Percentiles rank a stretch among this genome's conserved stretches.
phyloP scores from a whole-genome alignment of 805 yeast genomes.

The Barnettozyma californica region DNA sequence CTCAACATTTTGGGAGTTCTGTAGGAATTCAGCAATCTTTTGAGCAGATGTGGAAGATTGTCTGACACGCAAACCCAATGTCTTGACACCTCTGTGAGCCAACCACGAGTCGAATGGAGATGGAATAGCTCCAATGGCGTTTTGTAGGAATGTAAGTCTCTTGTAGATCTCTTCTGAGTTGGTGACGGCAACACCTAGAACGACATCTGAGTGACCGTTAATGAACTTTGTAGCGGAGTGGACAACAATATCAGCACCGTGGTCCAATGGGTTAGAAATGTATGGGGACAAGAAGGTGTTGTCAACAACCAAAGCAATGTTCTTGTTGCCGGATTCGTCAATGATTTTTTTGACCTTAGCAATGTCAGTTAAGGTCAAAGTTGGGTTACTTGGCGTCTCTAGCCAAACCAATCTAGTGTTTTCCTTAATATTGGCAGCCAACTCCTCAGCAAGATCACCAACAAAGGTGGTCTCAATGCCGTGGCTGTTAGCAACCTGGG shows the following conservation, averaged over 20 bases:
- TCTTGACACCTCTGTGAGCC: constrained; percentile 88
- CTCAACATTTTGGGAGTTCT: constrained; percentile 43
- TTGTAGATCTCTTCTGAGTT: constrained; percentile 56
- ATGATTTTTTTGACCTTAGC: constrained; percentile 53
- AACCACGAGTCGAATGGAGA: constrained; percentile 91
- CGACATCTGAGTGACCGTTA: constrained; percentile 91
- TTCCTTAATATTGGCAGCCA: constrained; percentile 48
- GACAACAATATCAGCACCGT: constrained; percentile 83
- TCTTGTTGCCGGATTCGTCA: constrained; percentile 42
- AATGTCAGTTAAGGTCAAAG: constrained; percentile 74
- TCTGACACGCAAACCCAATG: constrained; percentile 73
- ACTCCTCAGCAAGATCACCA: constrained; percentile 54
- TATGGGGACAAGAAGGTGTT: constrained; percentile 88
- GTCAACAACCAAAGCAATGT: constrained; percentile 68
- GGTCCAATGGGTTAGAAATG: constrained; percentile 74
- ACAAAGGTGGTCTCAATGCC: constrained; percentile 69
- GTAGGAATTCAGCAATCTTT: constrained; percentile 62
- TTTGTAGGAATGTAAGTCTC: constrained; percentile 70
- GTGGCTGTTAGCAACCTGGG: constrained; percentile 77
- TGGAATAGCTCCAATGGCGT: constrained; percentile 85
- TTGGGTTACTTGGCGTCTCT: constrained; percentile 87
- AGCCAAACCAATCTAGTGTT: constrained; percentile 80
- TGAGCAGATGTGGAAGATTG: constrained; percentile 64
- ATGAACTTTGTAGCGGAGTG: constrained; percentile 89
- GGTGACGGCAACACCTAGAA: constrained; percentile 77